Base-by-base conservation (phyloP, 2,329 filamentous ascomycete genomes). In the Pestalotiopsis sp. region DNA sequence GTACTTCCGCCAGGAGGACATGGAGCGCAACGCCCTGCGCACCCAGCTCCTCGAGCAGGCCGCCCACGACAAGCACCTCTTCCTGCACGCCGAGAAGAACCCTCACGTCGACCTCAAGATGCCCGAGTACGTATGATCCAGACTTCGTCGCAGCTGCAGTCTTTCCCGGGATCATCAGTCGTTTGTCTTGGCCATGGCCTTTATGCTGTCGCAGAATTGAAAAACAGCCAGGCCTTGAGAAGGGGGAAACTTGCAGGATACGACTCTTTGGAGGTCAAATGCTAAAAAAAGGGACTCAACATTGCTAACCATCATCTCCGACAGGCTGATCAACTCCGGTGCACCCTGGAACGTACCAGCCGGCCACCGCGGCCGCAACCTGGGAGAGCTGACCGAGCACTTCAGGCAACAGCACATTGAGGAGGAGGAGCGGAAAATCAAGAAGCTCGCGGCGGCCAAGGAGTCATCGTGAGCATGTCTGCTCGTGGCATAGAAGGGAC, bases 371-470 rank as follows among this genome's bases (percentile, higher is more conserved):
- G 80, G 83, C 71, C 77, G 81, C 72, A 87, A 87, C 77, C 78
- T 90, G 61, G 86, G 88, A 76, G 80, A 87, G 73, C 82, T 89
- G 36, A 83, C 88, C 17, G 86, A 85, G 76, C 88, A 89, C 79
- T 90, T 87, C 81, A 81, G 81, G 74, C 81, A 86, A 77, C 79
- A 86, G 79, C 84, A 89, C 72, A 74, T 85, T 67, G 83, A 84
- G 69, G 85, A 87, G 69, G 87, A 89, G 78, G 87, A 85, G 74
- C 82, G 84, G 72, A 89, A 89, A 80, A 81, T 80, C 49, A 81
- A 82, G 76, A 86, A 82, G 78, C 71, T 88, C 73, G 81, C 81
- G 3, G 61, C 67, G 61, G 69, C 56, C 17, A 78, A 78, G 59
- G 67, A 59, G 45, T 36, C 64, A 12, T 57, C 41, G 52, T 57